Evolutionary conservation across 352 stramenopile species (phyloP).

Genomic region (Globisporangium sylvaticum): DNA sequence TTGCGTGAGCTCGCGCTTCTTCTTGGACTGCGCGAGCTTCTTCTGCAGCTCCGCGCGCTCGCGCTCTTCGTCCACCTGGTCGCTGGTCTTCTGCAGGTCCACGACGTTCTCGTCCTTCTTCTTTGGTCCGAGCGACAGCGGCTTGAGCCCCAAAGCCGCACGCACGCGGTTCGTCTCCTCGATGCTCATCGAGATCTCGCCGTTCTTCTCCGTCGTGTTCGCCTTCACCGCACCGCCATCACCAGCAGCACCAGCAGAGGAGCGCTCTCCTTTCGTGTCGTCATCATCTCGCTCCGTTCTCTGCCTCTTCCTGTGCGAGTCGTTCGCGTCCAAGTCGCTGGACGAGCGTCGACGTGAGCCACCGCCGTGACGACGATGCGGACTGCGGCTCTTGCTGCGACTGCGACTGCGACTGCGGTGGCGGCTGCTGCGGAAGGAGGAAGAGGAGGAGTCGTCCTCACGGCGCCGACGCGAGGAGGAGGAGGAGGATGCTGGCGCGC

Average conservation of each 20-base stretch:
- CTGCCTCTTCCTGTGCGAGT: slow-evolving; percentile 3
- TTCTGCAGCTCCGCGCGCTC: slow-evolving; percentile 46
- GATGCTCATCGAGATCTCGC: slow-evolving; percentile 79
- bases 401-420: slow-evolving; percentile 24
- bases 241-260: background rate
- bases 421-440: slow-evolving; percentile 3
- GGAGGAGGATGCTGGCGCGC: slow-evolving; percentile 9
- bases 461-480: slow-evolving; percentile 17
- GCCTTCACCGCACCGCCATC: slow-evolving; percentile 9
- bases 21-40: slow-evolving; percentile 59
- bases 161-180: slow-evolving; percentile 82
- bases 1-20: slow-evolving; percentile 62
- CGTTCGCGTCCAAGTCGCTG: slow-evolving; percentile 11
- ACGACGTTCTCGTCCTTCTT: slow-evolving; percentile 54
- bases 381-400: slow-evolving; percentile 24
- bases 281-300: background rate
- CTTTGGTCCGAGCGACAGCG: slow-evolving; percentile 41
- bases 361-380: slow-evolving; percentile 8
- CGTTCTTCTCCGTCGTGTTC: slow-evolving; percentile 55
- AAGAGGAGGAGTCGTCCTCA: slow-evolving; percentile 16
- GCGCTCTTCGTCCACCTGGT: slow-evolving; percentile 46
- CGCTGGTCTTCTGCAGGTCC: slow-evolving; percentile 61
- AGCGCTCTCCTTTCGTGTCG: background rate
- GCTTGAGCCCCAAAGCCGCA: slow-evolving; percentile 66
- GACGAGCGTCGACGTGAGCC: slow-evolving; percentile 7